A percentile compares a stretch with the other conserved stretches of the same genome.
Evolutionary conservation across 768 basidiomycete genomes (phyloP).

Genomic region (Phaffia australis): DNA sequence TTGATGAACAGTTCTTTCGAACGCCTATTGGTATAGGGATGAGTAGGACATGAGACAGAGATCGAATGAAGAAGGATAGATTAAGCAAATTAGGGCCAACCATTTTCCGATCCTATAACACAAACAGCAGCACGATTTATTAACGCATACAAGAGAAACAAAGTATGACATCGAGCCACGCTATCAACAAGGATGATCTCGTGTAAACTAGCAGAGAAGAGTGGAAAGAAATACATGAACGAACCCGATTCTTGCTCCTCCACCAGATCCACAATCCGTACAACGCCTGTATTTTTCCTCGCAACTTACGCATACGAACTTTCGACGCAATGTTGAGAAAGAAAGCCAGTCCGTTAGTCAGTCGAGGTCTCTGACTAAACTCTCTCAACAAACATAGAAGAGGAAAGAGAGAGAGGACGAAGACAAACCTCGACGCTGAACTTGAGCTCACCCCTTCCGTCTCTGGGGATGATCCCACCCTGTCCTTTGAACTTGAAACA

Average conservation of each 20-base stretch:
- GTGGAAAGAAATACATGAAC: not conserved
- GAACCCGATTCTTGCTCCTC: conserved; percentile 29
- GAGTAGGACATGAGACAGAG: not conserved
- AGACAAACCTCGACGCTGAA: conserved; percentile 21
- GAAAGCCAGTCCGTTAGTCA: too few relatives aligned
- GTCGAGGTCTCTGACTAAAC: too few relatives aligned
- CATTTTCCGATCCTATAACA: not conserved
- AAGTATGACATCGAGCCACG: not conserved
- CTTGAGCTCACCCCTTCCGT: conserved; percentile 4
- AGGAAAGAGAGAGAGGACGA: not conserved
- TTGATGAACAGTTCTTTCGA: conserved; percentile 30
- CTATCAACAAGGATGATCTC: too few relatives aligned
- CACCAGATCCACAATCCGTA: conserved; percentile 31
- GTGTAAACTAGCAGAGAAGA: not conserved
- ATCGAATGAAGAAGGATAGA: not conserved
- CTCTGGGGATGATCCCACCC: conserved; percentile 23
- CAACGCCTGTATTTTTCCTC: conserved; percentile 28
- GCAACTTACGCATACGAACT: conserved; percentile 30
- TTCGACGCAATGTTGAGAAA: not conserved
- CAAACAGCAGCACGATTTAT: not conserved
- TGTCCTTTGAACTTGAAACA: conserved; percentile 12
- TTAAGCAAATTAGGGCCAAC: not conserved
- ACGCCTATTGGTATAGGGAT: conserved; percentile 30
- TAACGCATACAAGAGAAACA: not conserved
- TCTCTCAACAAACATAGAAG: not conserved